These are phyloP conservation scores for Phoma sp. DNA, from an alignment of 2,329 filamentous ascomycete genomes.

Conservation along the genomic window DNA sequence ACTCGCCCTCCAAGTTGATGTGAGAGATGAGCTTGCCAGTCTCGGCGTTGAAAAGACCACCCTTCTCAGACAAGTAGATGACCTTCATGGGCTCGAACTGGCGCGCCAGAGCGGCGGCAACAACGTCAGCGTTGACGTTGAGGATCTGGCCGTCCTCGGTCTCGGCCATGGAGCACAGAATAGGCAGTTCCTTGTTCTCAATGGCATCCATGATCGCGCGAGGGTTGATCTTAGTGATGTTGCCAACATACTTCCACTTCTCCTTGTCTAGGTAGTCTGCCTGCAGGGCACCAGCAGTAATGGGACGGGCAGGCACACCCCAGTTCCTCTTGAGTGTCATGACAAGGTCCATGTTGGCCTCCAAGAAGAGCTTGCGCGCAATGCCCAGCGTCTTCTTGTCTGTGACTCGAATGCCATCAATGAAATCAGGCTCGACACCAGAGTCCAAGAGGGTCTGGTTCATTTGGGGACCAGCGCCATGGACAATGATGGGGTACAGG, in stretches of 20 bases:
- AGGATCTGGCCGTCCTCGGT: conserved; percentile 88
- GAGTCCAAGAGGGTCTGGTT: conserved; percentile 89
- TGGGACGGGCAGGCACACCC: conserved; percentile 85
- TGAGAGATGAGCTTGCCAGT: conserved; percentile 94
- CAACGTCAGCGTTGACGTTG: conserved; percentile 98
- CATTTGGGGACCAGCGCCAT: conserved; percentile 92
- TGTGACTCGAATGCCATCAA: conserved; percentile 94
- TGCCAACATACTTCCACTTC: conserved; percentile 93
- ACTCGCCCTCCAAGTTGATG: conserved; percentile 98
- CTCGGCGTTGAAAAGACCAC: conserved; percentile 90
- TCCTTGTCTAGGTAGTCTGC: conserved; percentile 96
- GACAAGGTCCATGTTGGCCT: conserved; percentile 93
- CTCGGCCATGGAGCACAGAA: conserved; percentile 96
- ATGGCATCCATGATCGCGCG: conserved; percentile 90
- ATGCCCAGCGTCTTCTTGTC: conserved; percentile 93
- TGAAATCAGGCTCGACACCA: conserved; percentile 92
- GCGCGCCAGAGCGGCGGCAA: conserved; percentile 88
- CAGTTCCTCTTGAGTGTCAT: conserved; percentile 82
- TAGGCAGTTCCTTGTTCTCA: conserved; percentile 82
- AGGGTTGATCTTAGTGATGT: conserved; percentile 92
- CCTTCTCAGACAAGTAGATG: conserved; percentile 98
- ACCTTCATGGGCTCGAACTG: conserved; percentile 93
- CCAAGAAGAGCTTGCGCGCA: conserved; percentile 88
- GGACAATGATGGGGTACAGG: conserved; percentile 92
- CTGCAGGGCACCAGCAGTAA: conserved; percentile 87